Evolutionary conservation across 2,329 filamentous ascomycete genomes (phyloP), one percentile per base, ranked within the genome.

Genomic region (Claviceps sp.): DNA sequence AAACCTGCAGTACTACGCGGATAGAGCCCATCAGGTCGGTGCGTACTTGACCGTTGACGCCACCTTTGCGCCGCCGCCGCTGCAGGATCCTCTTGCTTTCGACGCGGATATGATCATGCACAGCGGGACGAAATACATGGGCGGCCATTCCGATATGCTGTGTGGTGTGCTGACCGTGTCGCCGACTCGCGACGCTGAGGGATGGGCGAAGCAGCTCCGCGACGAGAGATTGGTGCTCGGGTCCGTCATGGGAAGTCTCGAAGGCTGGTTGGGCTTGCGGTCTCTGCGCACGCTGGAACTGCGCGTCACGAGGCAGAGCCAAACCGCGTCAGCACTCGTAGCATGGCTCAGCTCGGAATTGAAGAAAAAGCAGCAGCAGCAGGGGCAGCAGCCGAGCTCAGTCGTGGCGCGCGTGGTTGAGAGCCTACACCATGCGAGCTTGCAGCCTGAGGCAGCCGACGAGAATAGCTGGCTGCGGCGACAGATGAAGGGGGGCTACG

Each of bases 111-210:
- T 90, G 1, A 79, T 95, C 37, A 86, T 97, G 87, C 93, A 98
- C 69, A 85, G 79, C 49, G 93, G 89, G 3, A 95, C 90, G 17
- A 98, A 97, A 74, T 98, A 97, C 68, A 80, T 98, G 58, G 93
- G 93, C 20, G 93, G 93, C 0, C 93, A 98, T 70, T 91, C 85
- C 57, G 93, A 98, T 68, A 77, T 97, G 76, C 79, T 97, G 5
- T 94, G 87, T 63, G 93, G 93, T 22, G 84, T 94, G 17, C 70
- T 98, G 29, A 79, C 81, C 0, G 78, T 89, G 5, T 72, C 77
- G 49, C 76, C 77, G 16, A 66, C 66, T 39, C 68, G 68, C 46
- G 60, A 74, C 13, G 39, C 20, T 22, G 23, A 43, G 4, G 40
- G 20, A 4, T 86, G 84, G 84, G 66, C 80, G n/a, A 63, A 65